Evolutionary conservation across 2,329 filamentous ascomycete species (phyloP).

Genomic region (Apiospora malaysiana): DNA sequence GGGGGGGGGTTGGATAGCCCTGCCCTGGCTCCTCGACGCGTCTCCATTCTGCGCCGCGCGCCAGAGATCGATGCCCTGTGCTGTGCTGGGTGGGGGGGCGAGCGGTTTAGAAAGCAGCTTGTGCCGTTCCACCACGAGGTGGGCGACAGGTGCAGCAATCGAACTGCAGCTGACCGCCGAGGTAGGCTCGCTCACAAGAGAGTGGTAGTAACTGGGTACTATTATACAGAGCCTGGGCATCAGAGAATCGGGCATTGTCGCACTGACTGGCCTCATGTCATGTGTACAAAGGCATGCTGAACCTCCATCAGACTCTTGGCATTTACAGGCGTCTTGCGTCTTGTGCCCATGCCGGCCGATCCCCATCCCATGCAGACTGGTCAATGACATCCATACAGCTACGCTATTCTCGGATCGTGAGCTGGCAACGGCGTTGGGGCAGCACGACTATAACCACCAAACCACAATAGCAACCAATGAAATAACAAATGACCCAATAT

Average conservation of each 20-base stretch:
- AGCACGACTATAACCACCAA: conserved; percentile 59
- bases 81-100: not conserved
- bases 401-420: not conserved
- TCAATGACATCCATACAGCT: not conserved
- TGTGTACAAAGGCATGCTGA: not conserved
- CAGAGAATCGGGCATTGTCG: not conserved
- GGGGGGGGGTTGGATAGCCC: conserved; percentile 11
- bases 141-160: not conserved
- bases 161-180: not conserved
- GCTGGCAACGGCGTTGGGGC: not conserved
- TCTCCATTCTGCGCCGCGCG: conserved; percentile 7
- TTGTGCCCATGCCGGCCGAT: not conserved
- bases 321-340: not conserved
- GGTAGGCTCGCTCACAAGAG: not conserved
- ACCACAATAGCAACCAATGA: conserved; percentile 47
- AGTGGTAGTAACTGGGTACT: not conserved
- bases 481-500: not conserved
- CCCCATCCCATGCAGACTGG: not conserved
- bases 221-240: not conserved
- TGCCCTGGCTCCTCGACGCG: conserved; percentile 9
- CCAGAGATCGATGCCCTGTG: not conserved
- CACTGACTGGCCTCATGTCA: not conserved
- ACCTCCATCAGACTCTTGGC: not conserved
- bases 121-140: not conserved
- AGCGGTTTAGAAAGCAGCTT: not conserved